Base-by-base conservation (phyloP, 352 stramenopile species). In the Thraustochytrium striatum region DNA sequence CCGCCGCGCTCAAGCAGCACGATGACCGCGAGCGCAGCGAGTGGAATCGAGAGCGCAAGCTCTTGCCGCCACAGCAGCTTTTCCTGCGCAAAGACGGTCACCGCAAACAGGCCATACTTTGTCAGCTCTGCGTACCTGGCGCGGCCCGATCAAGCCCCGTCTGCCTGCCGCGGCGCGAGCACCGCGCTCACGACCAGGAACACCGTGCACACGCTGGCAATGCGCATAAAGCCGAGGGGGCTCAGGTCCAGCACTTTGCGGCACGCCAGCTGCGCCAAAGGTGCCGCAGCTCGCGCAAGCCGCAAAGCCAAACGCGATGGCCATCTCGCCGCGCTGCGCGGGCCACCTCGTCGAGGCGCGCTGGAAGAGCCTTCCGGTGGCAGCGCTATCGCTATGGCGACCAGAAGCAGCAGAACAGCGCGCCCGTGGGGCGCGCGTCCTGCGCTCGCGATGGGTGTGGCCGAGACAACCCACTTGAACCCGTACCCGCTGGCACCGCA, bases 51-150 rank as follows among this genome's bases (percentile, higher is more conserved):
- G 7, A 35, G 32, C 8, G 32, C 36, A 0, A 16, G 21, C 1
- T 55, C 30, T 21, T 39, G 44, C 41, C 5, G 61, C 65, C 65
- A 75, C 19, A 75, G 35, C 47, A 75, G 52, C 65, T 75, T 75
- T 72, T 75, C 65, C 36, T 75, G 65, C 35, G 65, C 41, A 50
- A 35, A 75, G 0, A 43, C 50, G 1, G 52, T 43, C 19, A 75
- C 0, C 8, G 52, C 21, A 7, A 68, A 9, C 21, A 43, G 32
- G 1, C 65, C 39, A 9, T 44, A 61, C 8, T 43, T 28, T 3
- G 52, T 43, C 1, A 75, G 41, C 30, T 75, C 65, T 7, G 13
- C 32, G 5, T 7, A 65, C 13, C 7, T 35, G 11, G 11, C 9
- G 30, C 9, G 21, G 11, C 32, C 21, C 3, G 11, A 36, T 13